These are phyloP conservation scores for Leccinum subtestaceum DNA, from an alignment of 768 basidiomycete genomes.

Conservation along the genomic window DNA sequence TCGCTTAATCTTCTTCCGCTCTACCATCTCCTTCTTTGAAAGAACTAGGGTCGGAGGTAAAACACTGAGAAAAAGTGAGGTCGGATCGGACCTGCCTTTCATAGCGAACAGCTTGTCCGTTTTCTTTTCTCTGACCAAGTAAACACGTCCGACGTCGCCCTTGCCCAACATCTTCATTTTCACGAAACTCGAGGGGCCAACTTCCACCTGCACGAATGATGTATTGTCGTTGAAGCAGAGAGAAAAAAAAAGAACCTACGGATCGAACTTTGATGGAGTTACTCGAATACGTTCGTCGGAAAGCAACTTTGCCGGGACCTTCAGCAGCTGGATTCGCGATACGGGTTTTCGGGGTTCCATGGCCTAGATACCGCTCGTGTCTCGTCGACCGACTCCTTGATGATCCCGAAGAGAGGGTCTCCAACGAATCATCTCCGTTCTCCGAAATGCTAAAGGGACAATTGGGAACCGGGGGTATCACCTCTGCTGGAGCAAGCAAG, in stretches of 20 bases:
- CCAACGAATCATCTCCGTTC: slow-evolving; percentile 66
- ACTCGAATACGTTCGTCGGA: slow-evolving; percentile 93
- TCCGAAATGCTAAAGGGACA: slow-evolving; percentile 49
- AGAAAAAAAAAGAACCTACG: slow-evolving; percentile 44
- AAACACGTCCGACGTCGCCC: slow-evolving; percentile 98
- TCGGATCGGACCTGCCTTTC: slow-evolving; percentile 72
- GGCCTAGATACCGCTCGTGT: slow-evolving; percentile 32
- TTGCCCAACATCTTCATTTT: slow-evolving; percentile 99
- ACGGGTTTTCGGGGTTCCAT: slow-evolving; percentile 39
- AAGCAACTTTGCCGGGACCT: slow-evolving; percentile 64
- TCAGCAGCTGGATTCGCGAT: slow-evolving; percentile 44
- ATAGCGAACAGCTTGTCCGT: slow-evolving; percentile 93
- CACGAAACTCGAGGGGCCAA: slow-evolving; percentile 88
- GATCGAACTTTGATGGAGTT: slow-evolving; percentile 94
- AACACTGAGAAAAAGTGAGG: slow-evolving; percentile 1
- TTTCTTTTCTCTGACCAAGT: slow-evolving; percentile 98
- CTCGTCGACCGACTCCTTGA: slow-evolving; percentile 54
- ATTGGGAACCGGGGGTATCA: slow-evolving; percentile 53
- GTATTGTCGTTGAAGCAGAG: not conserved
- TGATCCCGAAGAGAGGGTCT: slow-evolving; percentile 76
- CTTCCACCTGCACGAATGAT: slow-evolving; percentile 68
- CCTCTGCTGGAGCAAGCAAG: slow-evolving; percentile 67
- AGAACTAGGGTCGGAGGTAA: slow-evolving; percentile 61
- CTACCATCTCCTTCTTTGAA: slow-evolving; percentile 99
- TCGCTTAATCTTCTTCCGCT: slow-evolving; percentile 98